These are phyloP conservation scores for Ceratobasidium sp. DNA, from an alignment of 1,284 basidiomycete species.

Conservation along the genomic window DNA sequence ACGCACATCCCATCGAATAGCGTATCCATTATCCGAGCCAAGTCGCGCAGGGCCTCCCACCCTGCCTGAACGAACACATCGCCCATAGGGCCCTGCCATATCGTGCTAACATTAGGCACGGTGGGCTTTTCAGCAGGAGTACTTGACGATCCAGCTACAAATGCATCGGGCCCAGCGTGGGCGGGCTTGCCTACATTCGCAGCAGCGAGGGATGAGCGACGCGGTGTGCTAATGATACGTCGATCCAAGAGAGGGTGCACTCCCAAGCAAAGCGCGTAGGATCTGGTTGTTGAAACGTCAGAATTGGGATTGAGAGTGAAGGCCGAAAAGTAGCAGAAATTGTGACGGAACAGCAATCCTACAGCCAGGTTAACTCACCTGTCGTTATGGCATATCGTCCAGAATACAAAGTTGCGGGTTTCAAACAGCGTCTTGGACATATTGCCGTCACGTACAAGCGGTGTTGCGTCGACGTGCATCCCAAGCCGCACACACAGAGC, in stretches of 20 bases:
- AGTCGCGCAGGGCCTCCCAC: conserved; percentile 36
- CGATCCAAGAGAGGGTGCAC: conserved; percentile 34
- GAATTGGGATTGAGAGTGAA: not conserved
- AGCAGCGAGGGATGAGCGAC: conserved; percentile 27
- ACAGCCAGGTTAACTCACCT: not conserved
- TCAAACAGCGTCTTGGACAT: conserved; percentile 17
- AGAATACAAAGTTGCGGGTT: conserved; percentile 15
- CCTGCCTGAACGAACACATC: conserved; percentile 23
- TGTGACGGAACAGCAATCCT: not conserved
- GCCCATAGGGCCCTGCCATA: conserved; percentile 28
- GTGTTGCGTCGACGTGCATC: conserved; percentile 9
- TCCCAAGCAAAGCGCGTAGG: conserved; percentile 26
- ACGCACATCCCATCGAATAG: conserved; percentile 37
- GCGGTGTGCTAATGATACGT: conserved; percentile 26
- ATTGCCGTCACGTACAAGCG: not conserved
- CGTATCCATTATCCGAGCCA: conserved; percentile 25
- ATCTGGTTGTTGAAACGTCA: not conserved
- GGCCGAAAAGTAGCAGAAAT: not conserved
- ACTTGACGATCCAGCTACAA: not conserved
- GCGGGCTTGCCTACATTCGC: not conserved
- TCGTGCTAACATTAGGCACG: not conserved
- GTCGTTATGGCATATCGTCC: not conserved
- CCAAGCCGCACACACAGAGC: conserved; percentile 12
- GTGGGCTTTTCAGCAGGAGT: conserved; percentile 17
- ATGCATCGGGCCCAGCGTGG: not conserved